A percentile compares a stretch with the other conserved stretches of the same genome.
Conservation (phyloP, 1,139 yeast species). For the Yamadazyma spencermartinsiae region DNA sequence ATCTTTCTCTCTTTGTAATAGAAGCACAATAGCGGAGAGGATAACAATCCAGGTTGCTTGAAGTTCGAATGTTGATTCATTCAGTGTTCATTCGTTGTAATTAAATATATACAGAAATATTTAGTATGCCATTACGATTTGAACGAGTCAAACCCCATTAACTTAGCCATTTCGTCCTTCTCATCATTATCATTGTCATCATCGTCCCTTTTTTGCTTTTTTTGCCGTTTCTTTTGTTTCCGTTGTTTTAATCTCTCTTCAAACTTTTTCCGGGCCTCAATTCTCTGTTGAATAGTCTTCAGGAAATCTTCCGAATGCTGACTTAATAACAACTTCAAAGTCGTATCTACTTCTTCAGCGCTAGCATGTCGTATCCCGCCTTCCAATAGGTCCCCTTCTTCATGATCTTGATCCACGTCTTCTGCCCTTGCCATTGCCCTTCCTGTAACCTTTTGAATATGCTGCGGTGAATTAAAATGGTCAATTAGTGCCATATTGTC, state of each 20-base stretch:
- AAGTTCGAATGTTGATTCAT: too few species aligned
- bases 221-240: conserved; percentile 28
- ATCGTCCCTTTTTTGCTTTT: conserved; percentile 19
- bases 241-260: conserved; percentile 31
- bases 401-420: conserved; percentile 26
- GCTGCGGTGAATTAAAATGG: conserved; percentile 76
- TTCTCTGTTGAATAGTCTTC: conserved; percentile 38
- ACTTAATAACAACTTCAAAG: conserved; percentile 33
- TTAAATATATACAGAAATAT: too few species aligned
- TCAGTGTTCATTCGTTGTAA: too few species aligned
- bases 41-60: not conserved
- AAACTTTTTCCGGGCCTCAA: conserved; percentile 40
- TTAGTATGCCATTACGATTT: not conserved
- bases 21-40: too few species aligned
- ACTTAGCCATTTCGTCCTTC: conserved; percentile 28
- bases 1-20: too few species aligned
- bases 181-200: not conserved
- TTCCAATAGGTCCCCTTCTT: conserved; percentile 28
- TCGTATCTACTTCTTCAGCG: conserved; percentile 30
- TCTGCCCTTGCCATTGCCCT: conserved; percentile 18
- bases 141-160: conserved; percentile 56
- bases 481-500: conserved; percentile 81
- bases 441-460: conserved; percentile 31
- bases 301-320: conserved; percentile 18
- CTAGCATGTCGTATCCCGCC: conserved; percentile 37